These are phyloP conservation scores for Globisporangium emineosum DNA, from an alignment of 352 stramenopile species.

Conservation along the genomic window DNA sequence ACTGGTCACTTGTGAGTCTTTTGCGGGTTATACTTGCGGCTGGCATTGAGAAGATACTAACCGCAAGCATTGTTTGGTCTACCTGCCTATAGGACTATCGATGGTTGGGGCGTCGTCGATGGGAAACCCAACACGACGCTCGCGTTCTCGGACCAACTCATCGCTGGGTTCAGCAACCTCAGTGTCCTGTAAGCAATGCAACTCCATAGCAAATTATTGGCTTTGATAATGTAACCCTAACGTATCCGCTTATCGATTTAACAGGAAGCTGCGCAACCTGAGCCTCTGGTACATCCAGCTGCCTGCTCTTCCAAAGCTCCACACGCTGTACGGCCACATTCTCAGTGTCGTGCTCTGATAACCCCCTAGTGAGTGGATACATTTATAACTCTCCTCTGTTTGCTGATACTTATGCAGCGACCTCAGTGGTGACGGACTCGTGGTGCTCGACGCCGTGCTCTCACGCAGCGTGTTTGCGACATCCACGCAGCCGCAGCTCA, in stretches of 20 bases:
- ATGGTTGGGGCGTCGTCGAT: conserved; percentile 8
- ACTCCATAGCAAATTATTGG: too few relatives aligned
- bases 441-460: conserved; percentile 6
- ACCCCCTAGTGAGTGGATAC: not conserved
- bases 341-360: too few relatives aligned
- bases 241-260: too few relatives aligned
- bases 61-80: too few relatives aligned
- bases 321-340: conserved; percentile 11
- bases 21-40: too few relatives aligned
- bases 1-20: conserved; percentile 5
- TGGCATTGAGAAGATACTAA: too few relatives aligned
- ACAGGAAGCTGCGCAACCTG: conserved; percentile 15
- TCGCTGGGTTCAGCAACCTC: conserved; percentile 5
- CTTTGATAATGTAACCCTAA: too few relatives aligned
- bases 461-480: not conserved
- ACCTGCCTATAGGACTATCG: conserved; percentile 6
- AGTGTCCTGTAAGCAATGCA: conserved; percentile 9
- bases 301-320: not conserved
- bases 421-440: conserved; percentile 8
- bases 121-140: conserved; percentile 5
- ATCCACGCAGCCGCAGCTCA: not conserved
- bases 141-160: conserved; percentile 1
- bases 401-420: too few relatives aligned
- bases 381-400: not conserved
- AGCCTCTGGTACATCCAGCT: conserved; percentile 15